These are phyloP conservation scores for Aspergillus funiculosus DNA, from an alignment of 495 filamentous ascomycete species.

Conservation along the genomic window DNA sequence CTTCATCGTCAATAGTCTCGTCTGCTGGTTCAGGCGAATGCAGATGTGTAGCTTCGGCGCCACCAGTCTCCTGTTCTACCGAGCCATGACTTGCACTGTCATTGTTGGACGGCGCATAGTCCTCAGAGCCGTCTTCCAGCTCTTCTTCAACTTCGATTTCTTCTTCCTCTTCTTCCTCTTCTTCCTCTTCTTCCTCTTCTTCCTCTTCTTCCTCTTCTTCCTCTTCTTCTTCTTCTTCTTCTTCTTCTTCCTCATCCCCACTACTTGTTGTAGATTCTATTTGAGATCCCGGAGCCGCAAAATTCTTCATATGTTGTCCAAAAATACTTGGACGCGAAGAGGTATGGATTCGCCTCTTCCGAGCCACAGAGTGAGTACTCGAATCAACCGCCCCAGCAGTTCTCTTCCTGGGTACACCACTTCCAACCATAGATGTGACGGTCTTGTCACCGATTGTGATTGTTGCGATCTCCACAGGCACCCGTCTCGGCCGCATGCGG, in stretches of 20 bases:
- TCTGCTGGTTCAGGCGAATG: slow-evolving; percentile 27
- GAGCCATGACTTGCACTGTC: slow-evolving; percentile 7
- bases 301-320: slow-evolving; percentile 62
- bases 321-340: slow-evolving; percentile 49
- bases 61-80: slow-evolving; percentile 13
- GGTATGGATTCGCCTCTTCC: slow-evolving; percentile 37
- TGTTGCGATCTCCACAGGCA: slow-evolving; percentile 67
- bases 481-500: slow-evolving; percentile 59
- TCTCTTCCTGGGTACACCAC: slow-evolving; percentile 38
- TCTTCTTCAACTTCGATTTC: slow-evolving; percentile 13
- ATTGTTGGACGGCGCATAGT: slow-evolving; percentile 8
- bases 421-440: slow-evolving; percentile 57
- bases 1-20: slow-evolving; percentile 54
- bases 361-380: slow-evolving; percentile 12
- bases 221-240: slow-evolving; percentile 27
- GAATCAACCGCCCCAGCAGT: slow-evolving; percentile 19
- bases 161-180: slow-evolving; percentile 19
- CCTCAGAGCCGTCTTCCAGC: slow-evolving; percentile 12
- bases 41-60: slow-evolving; percentile 14
- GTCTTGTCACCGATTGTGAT: slow-evolving; percentile 83
- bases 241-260: slow-evolving; percentile 21
- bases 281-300: slow-evolving; percentile 65
- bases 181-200: slow-evolving; percentile 25
- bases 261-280: slow-evolving; percentile 23
- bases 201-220: slow-evolving; percentile 30